Percentiles rank a stretch among this genome's conserved stretches.
phyloP scores from a whole-genome alignment of 1,139 yeast genomes.

The Candida glucosophila region DNA sequence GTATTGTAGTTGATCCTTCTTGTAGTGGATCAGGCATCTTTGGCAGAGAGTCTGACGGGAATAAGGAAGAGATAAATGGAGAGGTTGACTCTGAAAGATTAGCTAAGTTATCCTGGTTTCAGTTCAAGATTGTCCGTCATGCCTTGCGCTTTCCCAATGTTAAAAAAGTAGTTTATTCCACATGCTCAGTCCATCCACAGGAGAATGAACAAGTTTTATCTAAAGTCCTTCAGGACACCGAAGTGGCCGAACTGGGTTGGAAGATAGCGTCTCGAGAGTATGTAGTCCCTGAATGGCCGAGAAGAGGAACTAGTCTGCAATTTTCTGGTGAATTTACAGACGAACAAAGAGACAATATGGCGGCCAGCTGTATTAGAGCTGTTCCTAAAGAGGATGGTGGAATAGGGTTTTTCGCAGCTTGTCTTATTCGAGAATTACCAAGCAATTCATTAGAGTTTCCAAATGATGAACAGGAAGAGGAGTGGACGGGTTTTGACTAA shows the following conservation, averaged over 20 bases:
- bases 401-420: constrained; percentile 92
- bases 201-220: constrained; percentile 91
- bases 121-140: constrained; percentile 77
- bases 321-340: constrained; percentile 45
- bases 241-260: constrained; percentile 66
- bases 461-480: constrained; percentile 7
- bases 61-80: constrained; percentile 29
- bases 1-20: constrained; percentile 89
- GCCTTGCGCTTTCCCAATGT: constrained; percentile 79
- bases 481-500: constrained; percentile 13
- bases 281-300: constrained; percentile 78
- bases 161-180: constrained; percentile 77
- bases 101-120: constrained; percentile 73
- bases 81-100: constrained; percentile 51
- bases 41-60: constrained; percentile 64
- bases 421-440: constrained; percentile 46
- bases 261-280: constrained; percentile 47
- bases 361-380: constrained; percentile 83
- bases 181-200: constrained; percentile 89
- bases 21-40: constrained; percentile 97
- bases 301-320: constrained; percentile 71
- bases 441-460: background rate
- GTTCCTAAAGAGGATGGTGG: constrained; percentile 89
- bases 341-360: no score
- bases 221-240: constrained; percentile 58